Conservation (phyloP, 768 basidiomycete species). For the Pilatotrama ljubarskyi region DNA sequence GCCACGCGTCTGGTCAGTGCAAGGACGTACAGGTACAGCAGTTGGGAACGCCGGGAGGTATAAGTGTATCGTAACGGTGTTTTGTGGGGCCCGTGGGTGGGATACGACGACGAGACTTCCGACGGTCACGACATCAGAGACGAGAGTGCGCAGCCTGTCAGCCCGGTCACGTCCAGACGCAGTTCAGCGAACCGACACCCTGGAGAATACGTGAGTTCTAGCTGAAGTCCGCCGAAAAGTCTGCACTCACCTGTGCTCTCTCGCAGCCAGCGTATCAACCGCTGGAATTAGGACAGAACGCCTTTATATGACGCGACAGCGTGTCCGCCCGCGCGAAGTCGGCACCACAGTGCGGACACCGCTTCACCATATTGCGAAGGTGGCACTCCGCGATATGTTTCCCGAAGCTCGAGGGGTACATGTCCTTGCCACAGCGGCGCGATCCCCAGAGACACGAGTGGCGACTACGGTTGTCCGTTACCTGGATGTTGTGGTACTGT, state of each 20-base stretch:
- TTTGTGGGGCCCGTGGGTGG: no score
- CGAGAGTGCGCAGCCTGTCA: background rate
- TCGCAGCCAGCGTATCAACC: background rate
- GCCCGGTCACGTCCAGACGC: background rate
- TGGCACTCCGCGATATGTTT: conserved; percentile 26
- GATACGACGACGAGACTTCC: background rate
- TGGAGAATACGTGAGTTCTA: no score
- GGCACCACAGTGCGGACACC: conserved; percentile 19
- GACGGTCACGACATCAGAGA: background rate
- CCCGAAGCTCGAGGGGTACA: conserved; percentile 22
- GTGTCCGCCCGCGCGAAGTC: conserved; percentile 24
- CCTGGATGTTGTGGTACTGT: conserved; percentile 17
- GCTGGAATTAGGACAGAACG: conserved; percentile 20
- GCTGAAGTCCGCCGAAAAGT: no score
- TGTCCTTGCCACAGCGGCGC: conserved; percentile 18
- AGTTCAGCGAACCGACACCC: background rate
- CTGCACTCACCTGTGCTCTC: no score
- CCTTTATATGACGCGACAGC: conserved; percentile 24
- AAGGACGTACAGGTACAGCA: background rate
- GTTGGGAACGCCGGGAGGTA: background rate
- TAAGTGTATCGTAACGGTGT: background rate
- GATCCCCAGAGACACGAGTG: conserved; percentile 12
- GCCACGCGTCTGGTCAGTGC: conserved; percentile 6
- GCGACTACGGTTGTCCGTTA: conserved; percentile 18
- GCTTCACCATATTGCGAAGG: conserved; percentile 17